A percentile compares a stretch with the other conserved stretches of the same genome.
phyloP scores from a whole-genome alignment of 2,329 filamentous ascomycete species.

The Sarocladium brachiariae region DNA sequence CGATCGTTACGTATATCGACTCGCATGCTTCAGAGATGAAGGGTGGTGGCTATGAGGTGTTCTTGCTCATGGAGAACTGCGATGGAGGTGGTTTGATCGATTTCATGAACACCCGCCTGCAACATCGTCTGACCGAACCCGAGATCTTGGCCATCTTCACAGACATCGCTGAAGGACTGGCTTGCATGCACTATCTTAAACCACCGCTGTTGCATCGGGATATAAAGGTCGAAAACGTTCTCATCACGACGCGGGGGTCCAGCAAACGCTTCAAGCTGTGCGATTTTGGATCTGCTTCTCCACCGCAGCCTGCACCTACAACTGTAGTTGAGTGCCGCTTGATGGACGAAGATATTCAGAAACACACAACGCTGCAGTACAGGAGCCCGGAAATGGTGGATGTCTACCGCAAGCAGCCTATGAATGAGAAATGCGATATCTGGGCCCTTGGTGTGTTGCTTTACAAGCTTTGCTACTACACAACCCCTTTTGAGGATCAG shows the following conservation, averaged over 20 bases:
- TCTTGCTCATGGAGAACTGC: slow-evolving; percentile 97
- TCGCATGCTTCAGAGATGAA: slow-evolving; percentile 93
- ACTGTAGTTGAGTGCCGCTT: slow-evolving; percentile 82
- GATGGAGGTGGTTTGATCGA: slow-evolving; percentile 92
- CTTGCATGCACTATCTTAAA: slow-evolving; percentile 98
- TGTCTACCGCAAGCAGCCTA: slow-evolving; percentile 91
- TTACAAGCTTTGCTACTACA: slow-evolving; percentile 99
- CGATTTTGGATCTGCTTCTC: slow-evolving; percentile 90
- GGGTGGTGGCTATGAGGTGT: slow-evolving; percentile 93
- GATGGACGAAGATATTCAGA: slow-evolving; percentile 95
- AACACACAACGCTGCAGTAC: slow-evolving; percentile 95
- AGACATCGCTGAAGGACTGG: slow-evolving; percentile 91
- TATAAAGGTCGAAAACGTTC: slow-evolving; percentile 94
- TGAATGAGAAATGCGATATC: slow-evolving; percentile 98
- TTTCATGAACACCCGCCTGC: slow-evolving; percentile 97
- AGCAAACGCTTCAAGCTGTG: slow-evolving; percentile 85
- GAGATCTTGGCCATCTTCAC: slow-evolving; percentile 97
- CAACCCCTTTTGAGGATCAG: slow-evolving; percentile 95
- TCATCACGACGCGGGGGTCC: slow-evolving; percentile 67
- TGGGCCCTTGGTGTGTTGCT: slow-evolving; percentile 93
- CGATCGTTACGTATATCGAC: slow-evolving; percentile 97
- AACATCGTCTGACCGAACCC: slow-evolving; percentile 93
- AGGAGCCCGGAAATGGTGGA: slow-evolving; percentile 98
- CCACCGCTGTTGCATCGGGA: slow-evolving; percentile 88
- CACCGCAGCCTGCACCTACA: slow-evolving; percentile 75